A percentile compares a stretch with the other conserved stretches of the same genome.
phyloP scores from a whole-genome alignment of 2,329 filamentous ascomycete species.

The Gaeumannomyces sp. region DNA sequence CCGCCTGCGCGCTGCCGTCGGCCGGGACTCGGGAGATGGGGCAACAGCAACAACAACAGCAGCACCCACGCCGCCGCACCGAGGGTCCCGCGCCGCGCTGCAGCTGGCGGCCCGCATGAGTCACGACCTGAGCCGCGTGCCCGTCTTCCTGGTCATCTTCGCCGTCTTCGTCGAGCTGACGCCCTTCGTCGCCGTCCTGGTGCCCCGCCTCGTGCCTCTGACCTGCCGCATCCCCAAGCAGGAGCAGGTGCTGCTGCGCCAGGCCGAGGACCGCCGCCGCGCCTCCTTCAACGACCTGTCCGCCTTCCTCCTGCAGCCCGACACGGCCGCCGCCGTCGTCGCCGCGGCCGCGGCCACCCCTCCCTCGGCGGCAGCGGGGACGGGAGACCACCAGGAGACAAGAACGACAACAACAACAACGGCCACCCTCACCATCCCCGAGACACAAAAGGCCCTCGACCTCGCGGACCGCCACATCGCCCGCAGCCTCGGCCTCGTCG shows the following conservation, averaged over 20 bases:
- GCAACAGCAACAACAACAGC: conserved; percentile 39
- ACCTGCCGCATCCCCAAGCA: conserved; percentile 80
- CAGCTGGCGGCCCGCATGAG: conserved; percentile 62
- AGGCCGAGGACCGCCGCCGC: conserved; percentile 46
- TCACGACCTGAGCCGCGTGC: conserved; percentile 71
- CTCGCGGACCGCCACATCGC: conserved; percentile 32
- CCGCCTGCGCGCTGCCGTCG: conserved; percentile 36
- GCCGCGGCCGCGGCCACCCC: too few relatives aligned
- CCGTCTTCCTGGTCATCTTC: conserved; percentile 70
- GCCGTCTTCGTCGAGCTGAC: conserved; percentile 81
- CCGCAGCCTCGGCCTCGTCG: conserved; percentile 38
- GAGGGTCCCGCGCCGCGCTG: conserved; percentile 56
- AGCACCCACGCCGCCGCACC: conserved; percentile 18
- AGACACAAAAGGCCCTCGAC: conserved; percentile 11
- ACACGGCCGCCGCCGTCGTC: neutral
- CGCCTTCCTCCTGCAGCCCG: conserved; percentile 16
- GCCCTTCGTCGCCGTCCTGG: conserved; percentile 66
- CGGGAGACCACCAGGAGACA: too few relatives aligned
- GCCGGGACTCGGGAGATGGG: conserved; percentile 47
- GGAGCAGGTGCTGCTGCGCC: conserved; percentile 48
- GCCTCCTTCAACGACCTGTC: conserved; percentile 40
- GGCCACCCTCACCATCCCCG: neutral
- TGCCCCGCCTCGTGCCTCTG: conserved; percentile 67
- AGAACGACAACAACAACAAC: too few relatives aligned
- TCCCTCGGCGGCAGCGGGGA: neutral